Evolutionary conservation across 2,329 filamentous ascomycete genomes (phyloP), one percentile per base, ranked within the genome.

Genomic region (Trichothecium sympodiale): DNA sequence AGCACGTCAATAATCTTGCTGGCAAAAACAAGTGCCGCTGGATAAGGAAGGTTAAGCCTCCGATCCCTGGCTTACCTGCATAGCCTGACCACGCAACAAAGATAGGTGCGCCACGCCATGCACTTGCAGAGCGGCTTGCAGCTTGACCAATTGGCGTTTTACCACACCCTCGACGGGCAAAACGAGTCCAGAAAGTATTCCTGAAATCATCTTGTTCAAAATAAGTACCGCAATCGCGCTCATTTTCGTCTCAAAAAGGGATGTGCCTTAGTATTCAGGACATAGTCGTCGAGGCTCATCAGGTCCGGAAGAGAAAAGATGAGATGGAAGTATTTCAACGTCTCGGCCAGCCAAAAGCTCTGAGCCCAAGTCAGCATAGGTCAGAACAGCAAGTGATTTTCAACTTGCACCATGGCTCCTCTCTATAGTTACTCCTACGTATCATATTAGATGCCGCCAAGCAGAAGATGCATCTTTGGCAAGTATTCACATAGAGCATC

Each of bases 291-390:
- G 48, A 85, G 54, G 48, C 67, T 80, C 30, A 82, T 62, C 20
- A 76, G 46, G 14, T 71, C 65, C 1, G 75, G 71, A 12, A 79
- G 69, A 16, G 71, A 74, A 45, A 84, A 86, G 20, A 84, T 69
- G 35, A 85, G 53, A 44, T 80, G 85, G 38, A 83, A 83, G 43
- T 84, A 84, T 55, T 84, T 85, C 39, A 85, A 56, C 13, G 80
- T 85, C 59, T 85, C 80, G 0, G 76, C 73, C 46, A 80, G 59
- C 77, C 80, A 86, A 46, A 83, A 83, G 41, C 72, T 80, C 61
- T 84, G 69, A 25, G 25, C 4, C 5, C 28, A 2, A 25, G 10
- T 25, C 20, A 25, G 68, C 66, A 83, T 77, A 1, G 82, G 83
- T 2, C 77, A 71, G 57, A 79, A 87, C 37, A 88, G 67, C 4